A percentile compares a stretch with the other conserved stretches of the same genome.
Conservation (phyloP, 768 basidiomycete genomes). For the Podaxis mareebaensis region DNA sequence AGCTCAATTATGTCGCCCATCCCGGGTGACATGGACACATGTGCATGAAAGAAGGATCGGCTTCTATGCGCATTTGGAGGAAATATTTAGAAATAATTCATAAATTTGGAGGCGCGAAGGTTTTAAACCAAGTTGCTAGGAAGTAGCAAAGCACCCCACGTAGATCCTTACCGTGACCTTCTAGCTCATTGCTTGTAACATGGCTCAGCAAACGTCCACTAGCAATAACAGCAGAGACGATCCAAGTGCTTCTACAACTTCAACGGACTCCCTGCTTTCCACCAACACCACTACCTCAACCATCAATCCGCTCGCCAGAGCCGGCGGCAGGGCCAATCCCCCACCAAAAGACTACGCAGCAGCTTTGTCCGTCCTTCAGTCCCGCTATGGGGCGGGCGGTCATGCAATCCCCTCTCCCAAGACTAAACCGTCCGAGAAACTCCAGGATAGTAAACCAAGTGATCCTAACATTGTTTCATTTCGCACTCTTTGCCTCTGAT, state of each 20-base stretch:
- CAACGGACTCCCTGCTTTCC: slow-evolving; percentile 8
- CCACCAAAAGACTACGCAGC: slow-evolving; percentile 38
- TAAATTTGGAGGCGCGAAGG: not conserved
- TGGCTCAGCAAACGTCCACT: not conserved
- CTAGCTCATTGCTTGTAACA: not conserved
- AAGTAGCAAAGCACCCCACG: not conserved
- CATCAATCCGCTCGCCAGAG: slow-evolving; percentile 7
- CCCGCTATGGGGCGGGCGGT: slow-evolving; percentile 34
- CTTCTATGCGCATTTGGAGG: not conserved
- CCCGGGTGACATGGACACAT: not conserved
- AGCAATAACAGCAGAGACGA: not conserved
- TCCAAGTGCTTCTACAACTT: not conserved
- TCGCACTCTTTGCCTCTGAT: too few relatives aligned
- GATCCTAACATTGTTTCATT: not conserved
- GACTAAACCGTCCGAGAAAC: slow-evolving; percentile 19
- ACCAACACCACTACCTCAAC: slow-evolving; percentile 9
- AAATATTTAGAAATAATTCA: not conserved
- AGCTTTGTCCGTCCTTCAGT: slow-evolving; percentile 36
- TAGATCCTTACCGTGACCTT: too few relatives aligned
- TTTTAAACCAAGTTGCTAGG: not conserved
- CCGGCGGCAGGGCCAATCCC: slow-evolving; percentile 10
- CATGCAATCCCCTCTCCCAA: slow-evolving; percentile 31
- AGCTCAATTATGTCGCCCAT: not conserved
- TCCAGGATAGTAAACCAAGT: slow-evolving; percentile 3
- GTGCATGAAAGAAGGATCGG: not conserved